These are phyloP conservation scores for Erythrophleum ivorense DNA, from an alignment of 331 rosid species.

Conservation along the genomic window DNA sequence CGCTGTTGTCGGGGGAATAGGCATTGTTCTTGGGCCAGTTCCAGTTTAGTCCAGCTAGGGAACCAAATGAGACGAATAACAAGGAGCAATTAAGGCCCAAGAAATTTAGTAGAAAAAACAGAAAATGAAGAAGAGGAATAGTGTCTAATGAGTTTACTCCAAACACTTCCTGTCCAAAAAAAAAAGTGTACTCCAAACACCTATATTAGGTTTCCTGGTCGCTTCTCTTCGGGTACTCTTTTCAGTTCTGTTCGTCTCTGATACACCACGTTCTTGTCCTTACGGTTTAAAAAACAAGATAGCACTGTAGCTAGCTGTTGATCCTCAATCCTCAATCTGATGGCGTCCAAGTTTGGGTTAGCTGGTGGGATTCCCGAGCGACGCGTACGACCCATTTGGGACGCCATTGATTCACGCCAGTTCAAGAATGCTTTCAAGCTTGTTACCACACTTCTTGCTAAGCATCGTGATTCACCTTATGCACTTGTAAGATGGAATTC, in stretches of 20 bases:
- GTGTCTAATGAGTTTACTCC: neutral
- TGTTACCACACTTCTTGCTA: slow-evolving; percentile 69
- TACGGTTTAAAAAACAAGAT: neutral
- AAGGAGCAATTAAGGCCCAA: neutral
- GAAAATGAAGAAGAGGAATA: neutral
- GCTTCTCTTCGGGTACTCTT: neutral
- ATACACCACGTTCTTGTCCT: neutral
- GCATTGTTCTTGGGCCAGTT: too few relatives aligned
- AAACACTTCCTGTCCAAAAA: neutral
- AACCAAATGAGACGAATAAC: too few relatives aligned
- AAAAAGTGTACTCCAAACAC: neutral
- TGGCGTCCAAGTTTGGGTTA: slow-evolving; percentile 92
- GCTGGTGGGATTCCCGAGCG: slow-evolving; percentile 99
- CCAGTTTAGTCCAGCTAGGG: too few relatives aligned
- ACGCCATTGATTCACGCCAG: slow-evolving; percentile 98
- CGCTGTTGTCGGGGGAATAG: too few relatives aligned
- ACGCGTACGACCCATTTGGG: slow-evolving; percentile 94
- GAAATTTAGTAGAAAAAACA: too few relatives aligned
- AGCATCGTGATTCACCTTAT: slow-evolving; percentile 82
- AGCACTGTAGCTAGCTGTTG: neutral
- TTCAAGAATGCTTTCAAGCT: slow-evolving; percentile 86
- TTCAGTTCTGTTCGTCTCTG: neutral
- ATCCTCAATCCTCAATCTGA: slow-evolving; percentile 14
- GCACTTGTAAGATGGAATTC: slow-evolving; percentile 59
- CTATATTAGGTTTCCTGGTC: neutral